Percentiles rank a stretch among this genome's conserved stretches.
These are phyloP conservation scores for Daldinia eschscholtzii DNA, from an alignment of 2,329 filamentous ascomycete species.

Conservation along the genomic window DNA sequence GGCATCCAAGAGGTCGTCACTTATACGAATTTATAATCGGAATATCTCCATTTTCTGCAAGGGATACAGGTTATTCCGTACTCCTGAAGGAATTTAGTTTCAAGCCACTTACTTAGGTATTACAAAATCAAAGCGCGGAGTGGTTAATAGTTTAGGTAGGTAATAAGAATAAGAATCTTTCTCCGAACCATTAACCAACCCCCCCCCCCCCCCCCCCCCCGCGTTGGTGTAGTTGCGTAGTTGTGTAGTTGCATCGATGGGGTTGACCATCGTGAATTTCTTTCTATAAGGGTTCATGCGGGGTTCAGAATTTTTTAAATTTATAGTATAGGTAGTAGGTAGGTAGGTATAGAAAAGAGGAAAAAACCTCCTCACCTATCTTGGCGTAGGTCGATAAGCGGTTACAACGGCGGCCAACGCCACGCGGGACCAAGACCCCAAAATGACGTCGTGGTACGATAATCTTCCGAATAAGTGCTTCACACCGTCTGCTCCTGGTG, in stretches of 20 bases:
- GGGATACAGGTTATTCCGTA: neutral
- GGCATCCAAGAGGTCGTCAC: constrained; percentile 3
- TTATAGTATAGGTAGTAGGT: neutral
- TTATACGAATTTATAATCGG: constrained; percentile 8
- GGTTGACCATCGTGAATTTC: neutral
- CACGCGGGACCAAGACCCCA: constrained; percentile 31
- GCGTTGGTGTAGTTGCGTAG: neutral
- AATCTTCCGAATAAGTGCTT: constrained; percentile 34
- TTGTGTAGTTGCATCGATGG: neutral
- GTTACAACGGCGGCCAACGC: constrained; percentile 28
- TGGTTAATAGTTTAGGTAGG: neutral
- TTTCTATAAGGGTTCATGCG: constrained; percentile 8
- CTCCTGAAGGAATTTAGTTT: neutral
- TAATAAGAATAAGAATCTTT: neutral
- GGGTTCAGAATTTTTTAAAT: constrained; percentile 8
- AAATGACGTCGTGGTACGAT: constrained; percentile 39
- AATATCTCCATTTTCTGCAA: constrained; percentile 10
- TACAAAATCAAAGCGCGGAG: neutral
- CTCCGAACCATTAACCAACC: neutral
- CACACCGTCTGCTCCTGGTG: constrained; percentile 29
- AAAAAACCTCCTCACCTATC: neutral
- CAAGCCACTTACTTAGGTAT: constrained; percentile 7
- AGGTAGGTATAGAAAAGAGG: too few species aligned
- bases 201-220: neutral
- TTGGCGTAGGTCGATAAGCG: constrained; percentile 39